A percentile compares a stretch with the other conserved stretches of the same genome.
Evolutionary conservation across 2,329 filamentous ascomycete species (phyloP).

Genomic region (Penicillium sp.): DNA sequence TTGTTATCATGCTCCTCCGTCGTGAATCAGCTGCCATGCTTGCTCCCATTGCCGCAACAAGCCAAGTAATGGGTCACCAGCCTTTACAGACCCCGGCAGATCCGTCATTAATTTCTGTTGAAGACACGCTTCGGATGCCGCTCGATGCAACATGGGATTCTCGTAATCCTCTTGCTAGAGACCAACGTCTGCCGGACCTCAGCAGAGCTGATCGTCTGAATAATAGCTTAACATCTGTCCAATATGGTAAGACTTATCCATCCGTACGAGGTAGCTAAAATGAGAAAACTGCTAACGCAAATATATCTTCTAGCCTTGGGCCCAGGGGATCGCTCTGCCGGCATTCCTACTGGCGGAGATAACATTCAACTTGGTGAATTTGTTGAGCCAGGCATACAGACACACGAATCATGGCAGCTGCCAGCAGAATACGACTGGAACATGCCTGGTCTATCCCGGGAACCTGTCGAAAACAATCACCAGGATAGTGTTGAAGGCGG

Average conservation of each 20-base stretch:
- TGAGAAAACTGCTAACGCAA: background rate
- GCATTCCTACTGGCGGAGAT: background rate
- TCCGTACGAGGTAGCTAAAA: background rate
- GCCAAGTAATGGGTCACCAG: background rate
- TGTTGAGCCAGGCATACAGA: background rate
- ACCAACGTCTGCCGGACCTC: constrained; percentile 11
- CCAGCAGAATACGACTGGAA: constrained; percentile 15
- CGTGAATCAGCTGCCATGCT: constrained; percentile 28
- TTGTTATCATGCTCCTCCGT: constrained; percentile 26
- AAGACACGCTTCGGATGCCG: constrained; percentile 27
- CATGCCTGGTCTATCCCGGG: background rate
- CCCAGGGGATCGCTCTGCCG: constrained; percentile 9
- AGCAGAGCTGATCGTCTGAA: constrained; percentile 21
- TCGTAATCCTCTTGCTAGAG: background rate
- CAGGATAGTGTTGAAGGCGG: constrained; percentile 23
- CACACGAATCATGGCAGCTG: constrained; percentile 4
- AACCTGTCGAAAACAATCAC: background rate
- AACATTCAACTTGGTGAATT: background rate
- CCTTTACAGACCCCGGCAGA: background rate
- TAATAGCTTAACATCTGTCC: constrained; percentile 26
- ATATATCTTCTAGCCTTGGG: constrained; percentile 6
- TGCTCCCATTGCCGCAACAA: constrained; percentile 17
- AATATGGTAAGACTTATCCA: constrained; percentile 18
- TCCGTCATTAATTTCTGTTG: constrained; percentile 19
- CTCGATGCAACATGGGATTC: constrained; percentile 16